Percentiles rank a stretch among this genome's conserved stretches.
These are phyloP conservation scores for Coprinellus micaceus DNA, from an alignment of 768 basidiomycete species.

Conservation along the genomic window DNA sequence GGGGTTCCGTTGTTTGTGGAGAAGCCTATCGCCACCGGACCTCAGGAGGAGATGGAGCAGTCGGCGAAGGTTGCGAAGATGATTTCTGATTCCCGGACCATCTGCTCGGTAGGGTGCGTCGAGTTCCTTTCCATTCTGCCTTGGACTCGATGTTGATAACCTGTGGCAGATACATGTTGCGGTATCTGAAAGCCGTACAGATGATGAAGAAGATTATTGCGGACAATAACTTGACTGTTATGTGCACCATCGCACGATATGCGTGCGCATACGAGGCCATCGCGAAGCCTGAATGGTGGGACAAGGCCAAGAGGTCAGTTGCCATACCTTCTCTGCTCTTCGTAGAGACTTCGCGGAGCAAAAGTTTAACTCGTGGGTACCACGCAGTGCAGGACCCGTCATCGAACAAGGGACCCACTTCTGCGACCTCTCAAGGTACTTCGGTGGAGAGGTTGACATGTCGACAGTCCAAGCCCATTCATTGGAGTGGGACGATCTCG, in stretches of 20 bases:
- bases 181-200: constrained; percentile 90
- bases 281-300: constrained; percentile 88
- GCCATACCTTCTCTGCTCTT: background rate
- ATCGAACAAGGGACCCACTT: constrained; percentile 96
- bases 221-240: constrained; percentile 91
- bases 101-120: constrained; percentile 85
- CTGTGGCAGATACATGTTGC: constrained; percentile 75
- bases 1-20: constrained; percentile 88
- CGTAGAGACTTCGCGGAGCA: background rate
- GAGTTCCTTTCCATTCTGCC: background rate
- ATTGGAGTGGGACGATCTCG: constrained; percentile 87
- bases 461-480: constrained; percentile 78
- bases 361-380: too few relatives aligned
- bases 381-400: constrained; percentile 67
- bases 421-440: constrained; percentile 94
- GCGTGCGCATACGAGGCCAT: constrained; percentile 83
- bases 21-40: constrained; percentile 87
- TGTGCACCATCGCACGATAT: constrained; percentile 95
- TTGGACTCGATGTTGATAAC: constrained; percentile 7
- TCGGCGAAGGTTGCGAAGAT: constrained; percentile 67
- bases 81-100: constrained; percentile 64
- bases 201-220: constrained; percentile 95
- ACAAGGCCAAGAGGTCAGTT: constrained; percentile 74
- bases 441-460: constrained; percentile 93
- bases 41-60: constrained; percentile 60